Percentiles rank a stretch among this genome's conserved stretches.
These are phyloP conservation scores for Aspergillus candidus DNA, from an alignment of 2,329 filamentous ascomycete species.

Conservation along the genomic window DNA sequence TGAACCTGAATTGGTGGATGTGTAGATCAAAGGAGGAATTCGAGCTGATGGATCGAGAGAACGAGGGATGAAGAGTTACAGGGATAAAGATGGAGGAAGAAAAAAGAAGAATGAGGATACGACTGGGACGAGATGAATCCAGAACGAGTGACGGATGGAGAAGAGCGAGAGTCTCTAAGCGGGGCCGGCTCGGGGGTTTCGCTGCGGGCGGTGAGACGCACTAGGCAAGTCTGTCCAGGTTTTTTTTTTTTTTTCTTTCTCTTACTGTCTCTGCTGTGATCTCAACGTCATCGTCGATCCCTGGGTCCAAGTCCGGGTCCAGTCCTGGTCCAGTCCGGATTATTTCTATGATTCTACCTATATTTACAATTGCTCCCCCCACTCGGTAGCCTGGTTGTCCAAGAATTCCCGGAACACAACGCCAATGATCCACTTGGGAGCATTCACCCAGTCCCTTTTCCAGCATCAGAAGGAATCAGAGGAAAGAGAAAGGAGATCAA, in stretches of 20 bases:
- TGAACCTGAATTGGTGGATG: not conserved
- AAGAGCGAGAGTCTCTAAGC: not conserved
- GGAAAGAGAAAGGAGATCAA: slow-evolving; percentile 15
- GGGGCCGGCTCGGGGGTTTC: not conserved
- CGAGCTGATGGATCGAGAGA: not conserved
- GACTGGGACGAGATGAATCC: not conserved
- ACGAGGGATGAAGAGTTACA: no score
- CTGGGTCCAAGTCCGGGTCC: no score
- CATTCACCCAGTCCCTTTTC: not conserved
- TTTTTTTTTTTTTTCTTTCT: no score
- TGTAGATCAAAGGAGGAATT: not conserved
- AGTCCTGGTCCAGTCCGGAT: no score
- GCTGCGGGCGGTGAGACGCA: not conserved
- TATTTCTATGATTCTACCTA: no score
- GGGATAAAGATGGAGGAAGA: not conserved
- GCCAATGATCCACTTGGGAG: slow-evolving; percentile 5
- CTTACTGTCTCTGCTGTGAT: no score
- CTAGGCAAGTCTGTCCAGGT: no score
- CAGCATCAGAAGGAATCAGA: slow-evolving; percentile 8
- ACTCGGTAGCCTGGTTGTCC: no score
- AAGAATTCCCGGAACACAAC: no score
- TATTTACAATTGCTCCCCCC: no score
- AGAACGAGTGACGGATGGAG: no score
- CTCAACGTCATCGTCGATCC: no score
- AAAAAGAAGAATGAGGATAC: not conserved